Percentiles rank a stretch among this genome's conserved stretches.
Evolutionary conservation across 257 asterid genomes (phyloP).

Genomic region (Mentha longifolia): DNA sequence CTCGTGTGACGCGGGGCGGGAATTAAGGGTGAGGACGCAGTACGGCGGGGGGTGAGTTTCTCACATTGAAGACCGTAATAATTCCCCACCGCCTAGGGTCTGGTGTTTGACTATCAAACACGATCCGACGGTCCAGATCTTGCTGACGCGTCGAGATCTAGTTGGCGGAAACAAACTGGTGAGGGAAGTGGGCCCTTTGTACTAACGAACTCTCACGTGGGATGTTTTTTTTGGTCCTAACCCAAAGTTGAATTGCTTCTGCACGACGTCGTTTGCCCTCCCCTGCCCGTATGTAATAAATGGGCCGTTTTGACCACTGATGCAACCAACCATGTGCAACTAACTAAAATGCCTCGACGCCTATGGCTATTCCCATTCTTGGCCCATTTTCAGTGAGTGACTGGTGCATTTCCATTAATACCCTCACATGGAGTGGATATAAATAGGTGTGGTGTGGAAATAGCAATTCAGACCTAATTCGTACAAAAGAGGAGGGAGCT

Average conservation of each 20-base stretch:
- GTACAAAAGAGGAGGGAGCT: neutral
- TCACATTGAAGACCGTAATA: conserved; percentile 35
- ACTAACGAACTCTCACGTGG: conserved; percentile 47
- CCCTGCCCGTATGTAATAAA: neutral
- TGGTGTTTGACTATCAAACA: conserved; percentile 36
- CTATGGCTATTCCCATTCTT: neutral
- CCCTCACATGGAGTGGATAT: neutral
- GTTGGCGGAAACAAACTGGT: conserved; percentile 24
- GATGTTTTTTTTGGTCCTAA: conserved; percentile 27
- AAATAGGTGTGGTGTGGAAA: neutral
- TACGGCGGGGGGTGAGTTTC: conserved; percentile 16
- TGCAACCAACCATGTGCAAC: conserved; percentile 36
- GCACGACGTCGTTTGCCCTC: conserved; percentile 22
- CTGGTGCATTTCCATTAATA: neutral
- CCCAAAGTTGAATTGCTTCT: neutral
- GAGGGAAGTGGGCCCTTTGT: conserved; percentile 29
- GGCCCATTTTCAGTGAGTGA: neutral
- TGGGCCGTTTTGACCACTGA: conserved; percentile 30
- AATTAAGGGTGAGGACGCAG: conserved; percentile 32
- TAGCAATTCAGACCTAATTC: neutral
- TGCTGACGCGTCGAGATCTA: conserved; percentile 29
- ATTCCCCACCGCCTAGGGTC: conserved; percentile 31
- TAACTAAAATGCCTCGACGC: conserved; percentile 9
- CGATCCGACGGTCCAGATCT: conserved; percentile 2
- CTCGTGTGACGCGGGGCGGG: conserved; percentile 31